Conservation (phyloP, 2,329 filamentous ascomycete species). For the Talaromyces verruculosus region DNA sequence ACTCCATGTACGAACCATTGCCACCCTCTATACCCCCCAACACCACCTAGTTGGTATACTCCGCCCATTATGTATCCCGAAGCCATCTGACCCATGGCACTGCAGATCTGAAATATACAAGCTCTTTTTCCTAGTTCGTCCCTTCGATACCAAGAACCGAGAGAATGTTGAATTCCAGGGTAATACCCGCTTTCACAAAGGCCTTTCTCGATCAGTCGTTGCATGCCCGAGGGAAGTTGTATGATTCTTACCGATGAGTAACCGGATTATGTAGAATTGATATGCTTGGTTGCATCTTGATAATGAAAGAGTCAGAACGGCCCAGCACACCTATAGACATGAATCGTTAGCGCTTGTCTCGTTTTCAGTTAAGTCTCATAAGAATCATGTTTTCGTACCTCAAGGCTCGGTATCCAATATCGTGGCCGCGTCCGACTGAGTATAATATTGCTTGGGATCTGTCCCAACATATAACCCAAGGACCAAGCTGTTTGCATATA, state of each 20-base stretch:
- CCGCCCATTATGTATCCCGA: constrained; percentile 58
- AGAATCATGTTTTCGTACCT: constrained; percentile 37
- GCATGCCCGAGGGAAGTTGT: too few species aligned
- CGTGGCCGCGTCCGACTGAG: constrained; percentile 51
- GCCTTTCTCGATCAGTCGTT: constrained; percentile 5
- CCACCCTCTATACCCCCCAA: constrained; percentile 53
- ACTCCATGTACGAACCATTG: constrained; percentile 43
- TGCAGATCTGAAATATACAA: constrained; percentile 54
- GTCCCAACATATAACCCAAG: constrained; percentile 59
- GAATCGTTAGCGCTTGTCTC: background rate
- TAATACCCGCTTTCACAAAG: constrained; percentile 47
- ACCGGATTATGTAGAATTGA: constrained; percentile 50
- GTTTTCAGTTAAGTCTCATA: constrained; percentile 12
- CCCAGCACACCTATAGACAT: constrained; percentile 45
- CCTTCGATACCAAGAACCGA: constrained; percentile 54
- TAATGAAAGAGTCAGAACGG: constrained; percentile 49
- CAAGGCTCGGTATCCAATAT: constrained; percentile 52
- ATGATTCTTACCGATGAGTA: constrained; percentile 46
- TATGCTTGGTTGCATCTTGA: constrained; percentile 44
- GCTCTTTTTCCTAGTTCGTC: constrained; percentile 54
- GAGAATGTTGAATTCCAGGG: constrained; percentile 54
- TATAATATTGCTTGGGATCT: constrained; percentile 55
- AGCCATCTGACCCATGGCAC: constrained; percentile 47
- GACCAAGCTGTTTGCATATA: constrained; percentile 60
- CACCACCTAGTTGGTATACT: constrained; percentile 51